These are phyloP conservation scores for Gaertneriomyces sp. DNA, from an alignment of 192 early-diverging fungal genomes.

Conservation along the genomic window DNA sequence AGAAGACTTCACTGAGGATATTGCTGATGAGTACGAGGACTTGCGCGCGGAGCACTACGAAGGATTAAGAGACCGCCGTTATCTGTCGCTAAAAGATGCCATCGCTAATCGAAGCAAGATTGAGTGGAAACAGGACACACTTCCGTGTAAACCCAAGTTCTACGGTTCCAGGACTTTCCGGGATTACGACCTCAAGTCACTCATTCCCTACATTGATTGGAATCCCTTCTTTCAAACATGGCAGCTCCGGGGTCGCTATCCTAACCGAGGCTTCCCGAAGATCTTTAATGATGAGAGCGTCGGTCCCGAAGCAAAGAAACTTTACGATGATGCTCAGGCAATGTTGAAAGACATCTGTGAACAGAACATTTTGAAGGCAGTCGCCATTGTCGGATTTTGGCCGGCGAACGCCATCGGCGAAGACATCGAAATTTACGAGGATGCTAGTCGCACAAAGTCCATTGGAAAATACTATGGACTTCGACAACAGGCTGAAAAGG, in stretches of 20 bases:
- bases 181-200: conserved; percentile 68
- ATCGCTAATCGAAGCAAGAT: conserved; percentile 62
- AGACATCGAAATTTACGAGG: conserved; percentile 82
- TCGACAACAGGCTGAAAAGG: conserved; percentile 80
- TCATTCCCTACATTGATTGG: conserved; percentile 92
- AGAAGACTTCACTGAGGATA: conserved; percentile 87
- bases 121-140: conserved; percentile 63
- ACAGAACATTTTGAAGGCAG: conserved; percentile 67
- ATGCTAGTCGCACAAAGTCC: conserved; percentile 46
- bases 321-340: conserved; percentile 79
- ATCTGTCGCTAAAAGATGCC: conserved; percentile 69
- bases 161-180: conserved; percentile 70
- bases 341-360: conserved; percentile 80
- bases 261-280: conserved; percentile 95
- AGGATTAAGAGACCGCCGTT: conserved; percentile 78
- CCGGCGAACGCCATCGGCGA: conserved; percentile 86
- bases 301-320: conserved; percentile 72
- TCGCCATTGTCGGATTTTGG: conserved; percentile 80
- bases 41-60: conserved; percentile 90
- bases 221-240: conserved; percentile 99
- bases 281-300: conserved; percentile 96
- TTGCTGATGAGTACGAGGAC: conserved; percentile 92
- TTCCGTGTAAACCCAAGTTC: conserved; percentile 76
- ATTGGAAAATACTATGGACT: conserved; percentile 81
- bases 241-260: conserved; percentile 93